Base-by-base conservation (phyloP, 2,329 filamentous ascomycete genomes). In the Diaporthe vexans region DNA sequence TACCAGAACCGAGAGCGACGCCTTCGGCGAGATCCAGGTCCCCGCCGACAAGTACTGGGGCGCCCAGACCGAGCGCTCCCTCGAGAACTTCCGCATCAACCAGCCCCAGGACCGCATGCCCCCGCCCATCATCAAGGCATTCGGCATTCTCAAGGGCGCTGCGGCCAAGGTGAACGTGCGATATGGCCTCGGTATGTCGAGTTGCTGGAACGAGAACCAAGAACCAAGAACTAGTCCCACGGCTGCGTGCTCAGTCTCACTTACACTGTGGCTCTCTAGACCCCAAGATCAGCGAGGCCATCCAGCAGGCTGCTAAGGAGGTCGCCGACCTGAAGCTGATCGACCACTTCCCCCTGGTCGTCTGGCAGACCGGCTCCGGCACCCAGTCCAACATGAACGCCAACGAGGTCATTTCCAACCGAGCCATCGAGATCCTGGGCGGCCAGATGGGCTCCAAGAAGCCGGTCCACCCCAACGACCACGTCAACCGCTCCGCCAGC, bases 301-400 rank as follows among this genome's bases (percentile, higher is more conserved):
- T 98, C 81, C 94, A 98, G 87, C 92, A 98, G 88, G 97, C 97
- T 74, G 95, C 97, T 77, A 90, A 92, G 77, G 97, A 99, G 88
- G 96, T 99, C 54, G 95, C 96, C 73, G 93, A 94, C 77, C 92
- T 97, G 82, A 97, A 98, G 90, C 93, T 98, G 80, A 85, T 97
- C 81, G 95, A 98, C 85, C 96, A 98, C 89, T 98, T 99, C 88
- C 97, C 97, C 78, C 94, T 98, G 76, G 96, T 98, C 73, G 96
- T 99, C 82, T 99, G 97, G 97, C 97, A 99, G 89, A 99, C 97
- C 72, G 97, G 97, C 77, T 98, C 97, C 68, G 97, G 97, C 83
- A 98, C 97, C 40, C 97, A 98, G 89, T 98, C 95, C 85, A 98
- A 98, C 91, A 98, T 98, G 97, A 99, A 99, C 88, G 95, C 96